Conservation (phyloP, 192 early-diverging fungal genomes). For the Backusella tuberculispora region DNA sequence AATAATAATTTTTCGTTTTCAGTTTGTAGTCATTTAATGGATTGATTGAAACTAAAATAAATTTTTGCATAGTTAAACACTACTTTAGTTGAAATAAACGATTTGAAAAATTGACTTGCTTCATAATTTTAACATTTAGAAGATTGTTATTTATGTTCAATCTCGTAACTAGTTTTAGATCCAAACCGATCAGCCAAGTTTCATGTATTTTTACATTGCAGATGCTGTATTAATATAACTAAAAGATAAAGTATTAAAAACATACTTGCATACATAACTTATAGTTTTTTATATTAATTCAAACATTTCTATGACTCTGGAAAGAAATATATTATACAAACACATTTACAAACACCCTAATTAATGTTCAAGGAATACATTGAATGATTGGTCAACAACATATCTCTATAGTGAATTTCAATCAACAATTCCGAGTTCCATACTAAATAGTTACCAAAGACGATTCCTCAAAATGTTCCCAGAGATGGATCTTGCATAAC, state of each 20-base stretch:
- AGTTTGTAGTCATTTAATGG: too few species aligned
- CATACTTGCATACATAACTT: neutral
- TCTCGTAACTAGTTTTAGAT: too few species aligned
- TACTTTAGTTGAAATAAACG: neutral
- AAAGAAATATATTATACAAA: neutral
- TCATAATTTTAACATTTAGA: too few species aligned
- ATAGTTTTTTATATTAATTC: neutral
- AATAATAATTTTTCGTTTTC: too few species aligned
- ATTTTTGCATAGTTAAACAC: neutral
- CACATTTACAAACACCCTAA: too few species aligned
- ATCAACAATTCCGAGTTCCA: neutral
- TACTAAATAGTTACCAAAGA: too few species aligned
- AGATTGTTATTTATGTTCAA: too few species aligned
- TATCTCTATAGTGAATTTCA: too few species aligned
- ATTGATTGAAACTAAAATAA: neutral
- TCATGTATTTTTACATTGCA: neutral
- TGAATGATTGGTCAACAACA: too few species aligned
- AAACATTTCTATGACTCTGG: neutral
- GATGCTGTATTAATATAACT: neutral
- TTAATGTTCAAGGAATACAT: too few species aligned
- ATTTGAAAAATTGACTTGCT: neutral
- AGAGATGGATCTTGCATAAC: neutral
- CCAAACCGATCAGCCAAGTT: neutral
- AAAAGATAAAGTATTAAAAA: too few species aligned
- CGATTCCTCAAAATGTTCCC: neutral